A percentile compares a stretch with the other conserved stretches of the same genome.
Conservation (phyloP, 306 rosid genomes). For the Parietaria judaica region DNA sequence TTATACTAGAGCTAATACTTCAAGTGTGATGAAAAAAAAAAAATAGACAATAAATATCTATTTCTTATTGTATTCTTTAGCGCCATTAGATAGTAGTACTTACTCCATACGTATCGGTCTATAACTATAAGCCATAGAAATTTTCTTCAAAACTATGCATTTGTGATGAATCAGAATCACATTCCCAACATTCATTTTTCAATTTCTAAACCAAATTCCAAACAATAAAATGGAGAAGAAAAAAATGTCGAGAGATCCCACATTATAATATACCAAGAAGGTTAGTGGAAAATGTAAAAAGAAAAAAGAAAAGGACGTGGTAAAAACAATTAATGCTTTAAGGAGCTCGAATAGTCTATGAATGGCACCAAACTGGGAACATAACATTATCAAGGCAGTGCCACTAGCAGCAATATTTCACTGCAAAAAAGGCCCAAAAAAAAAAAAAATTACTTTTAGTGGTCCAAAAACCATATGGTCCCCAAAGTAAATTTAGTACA, state of each 20-base stretch:
- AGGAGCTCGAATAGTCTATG: background rate
- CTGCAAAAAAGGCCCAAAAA: background rate
- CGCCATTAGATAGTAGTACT: too few species aligned
- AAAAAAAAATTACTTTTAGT: background rate
- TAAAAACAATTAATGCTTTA: too few species aligned
- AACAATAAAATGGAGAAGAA: background rate
- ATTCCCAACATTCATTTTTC: background rate
- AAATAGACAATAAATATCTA: too few species aligned
- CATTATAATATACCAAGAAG: background rate
- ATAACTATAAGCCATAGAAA: too few species aligned
- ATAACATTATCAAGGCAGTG: background rate
- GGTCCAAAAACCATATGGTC: conserved; percentile 10
- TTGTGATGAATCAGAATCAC: background rate
- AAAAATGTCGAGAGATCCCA: background rate
- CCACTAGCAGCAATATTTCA: conserved; percentile 3
- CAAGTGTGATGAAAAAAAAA: too few species aligned
- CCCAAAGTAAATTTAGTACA: background rate
- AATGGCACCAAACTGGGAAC: conserved; percentile 11
- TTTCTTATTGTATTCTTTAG: too few species aligned
- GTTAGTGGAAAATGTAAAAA: background rate
- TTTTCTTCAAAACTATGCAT: too few species aligned
- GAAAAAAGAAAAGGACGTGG: background rate
- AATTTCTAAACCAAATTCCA: conserved; percentile 3
- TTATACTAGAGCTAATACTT: too few species aligned
- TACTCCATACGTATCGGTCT: too few species aligned